Percentiles rank a stretch among this genome's conserved stretches.
Conservation (phyloP, 495 filamentous ascomycete genomes). For the Mycothermus thermophilus region DNA sequence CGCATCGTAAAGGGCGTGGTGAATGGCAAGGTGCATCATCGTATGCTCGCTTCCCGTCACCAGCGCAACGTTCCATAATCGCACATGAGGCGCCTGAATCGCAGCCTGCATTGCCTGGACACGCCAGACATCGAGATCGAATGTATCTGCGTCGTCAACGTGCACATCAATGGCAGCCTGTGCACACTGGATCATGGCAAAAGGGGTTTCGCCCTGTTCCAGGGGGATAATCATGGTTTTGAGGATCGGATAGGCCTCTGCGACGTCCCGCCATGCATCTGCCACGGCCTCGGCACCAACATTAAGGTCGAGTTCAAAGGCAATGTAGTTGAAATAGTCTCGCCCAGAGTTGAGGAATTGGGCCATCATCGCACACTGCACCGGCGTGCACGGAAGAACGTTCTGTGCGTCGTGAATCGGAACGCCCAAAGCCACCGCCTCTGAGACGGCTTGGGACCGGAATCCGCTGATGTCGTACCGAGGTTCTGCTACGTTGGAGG, state of each 20-base stretch:
- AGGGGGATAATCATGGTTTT: constrained; percentile 55
- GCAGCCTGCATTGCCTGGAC: constrained; percentile 4
- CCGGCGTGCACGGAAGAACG: constrained; percentile 48
- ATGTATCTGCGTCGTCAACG: constrained; percentile 1
- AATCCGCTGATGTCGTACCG: constrained; percentile 34
- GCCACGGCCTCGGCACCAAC: constrained; percentile 19
- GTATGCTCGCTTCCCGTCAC: constrained; percentile 9
- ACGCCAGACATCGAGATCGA: constrained; percentile 22
- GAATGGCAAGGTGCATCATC: constrained; percentile 36
- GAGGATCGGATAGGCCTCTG: constrained; percentile 48
- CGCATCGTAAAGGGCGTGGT: constrained; percentile 74
- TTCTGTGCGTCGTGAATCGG: constrained; percentile 20
- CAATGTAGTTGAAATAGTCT: constrained; percentile 49
- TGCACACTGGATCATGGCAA: constrained; percentile 51
- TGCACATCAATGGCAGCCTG: too few relatives aligned
- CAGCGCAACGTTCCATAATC: constrained; percentile 21
- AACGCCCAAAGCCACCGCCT: constrained; percentile 9
- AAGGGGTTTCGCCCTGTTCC: constrained; percentile 42
- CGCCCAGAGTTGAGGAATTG: constrained; percentile 43
- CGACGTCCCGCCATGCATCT: constrained; percentile 43
- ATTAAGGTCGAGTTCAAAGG: constrained; percentile 25
- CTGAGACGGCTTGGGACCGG: constrained; percentile 14
- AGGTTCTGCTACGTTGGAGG: too few relatives aligned
- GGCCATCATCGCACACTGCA: constrained; percentile 50
- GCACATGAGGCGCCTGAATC: constrained; percentile 3